phyloP scores from a whole-genome alignment of 306 rosid genomes.

The Quercus parvula region DNA sequence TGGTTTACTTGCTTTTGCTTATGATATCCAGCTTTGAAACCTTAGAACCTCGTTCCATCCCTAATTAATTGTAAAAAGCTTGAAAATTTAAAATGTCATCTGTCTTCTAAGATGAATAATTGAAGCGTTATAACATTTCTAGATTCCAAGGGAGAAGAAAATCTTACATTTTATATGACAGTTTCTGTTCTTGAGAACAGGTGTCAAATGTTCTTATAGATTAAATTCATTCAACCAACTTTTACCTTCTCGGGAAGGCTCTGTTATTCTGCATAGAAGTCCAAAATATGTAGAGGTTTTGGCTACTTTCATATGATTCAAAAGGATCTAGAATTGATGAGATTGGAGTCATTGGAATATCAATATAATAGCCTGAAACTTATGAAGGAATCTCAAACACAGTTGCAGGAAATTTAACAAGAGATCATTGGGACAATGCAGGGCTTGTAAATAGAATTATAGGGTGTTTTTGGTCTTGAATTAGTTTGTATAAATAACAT shows the following conservation, averaged over 20 bases:
- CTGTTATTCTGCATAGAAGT: not conserved
- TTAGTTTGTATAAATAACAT: not conserved
- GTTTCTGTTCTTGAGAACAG: not conserved
- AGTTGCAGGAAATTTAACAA: not conserved
- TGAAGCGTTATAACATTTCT: not conserved
- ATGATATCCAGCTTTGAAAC: not conserved
- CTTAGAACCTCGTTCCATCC: not conserved
- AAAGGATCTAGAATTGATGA: not conserved
- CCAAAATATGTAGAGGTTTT: not conserved
- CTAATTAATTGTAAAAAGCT: not conserved
- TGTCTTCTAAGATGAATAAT: not conserved
- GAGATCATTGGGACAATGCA: not conserved
- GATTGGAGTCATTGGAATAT: not conserved
- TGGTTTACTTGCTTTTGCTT: not conserved
- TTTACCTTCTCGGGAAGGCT: not conserved
- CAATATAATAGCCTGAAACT: not conserved
- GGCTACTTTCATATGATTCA: not conserved
- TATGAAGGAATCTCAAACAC: not conserved
- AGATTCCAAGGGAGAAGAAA: not conserved
- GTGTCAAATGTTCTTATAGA: not conserved
- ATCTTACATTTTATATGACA: not conserved
- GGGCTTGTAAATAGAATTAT: not conserved
- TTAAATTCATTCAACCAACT: constrained; percentile 3
- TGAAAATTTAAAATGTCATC: not conserved
- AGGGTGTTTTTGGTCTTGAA: constrained; percentile 4